A percentile compares a stretch with the other conserved stretches of the same genome.
phyloP scores from a whole-genome alignment of 768 basidiomycete genomes.

The Hydnum rufescens region DNA sequence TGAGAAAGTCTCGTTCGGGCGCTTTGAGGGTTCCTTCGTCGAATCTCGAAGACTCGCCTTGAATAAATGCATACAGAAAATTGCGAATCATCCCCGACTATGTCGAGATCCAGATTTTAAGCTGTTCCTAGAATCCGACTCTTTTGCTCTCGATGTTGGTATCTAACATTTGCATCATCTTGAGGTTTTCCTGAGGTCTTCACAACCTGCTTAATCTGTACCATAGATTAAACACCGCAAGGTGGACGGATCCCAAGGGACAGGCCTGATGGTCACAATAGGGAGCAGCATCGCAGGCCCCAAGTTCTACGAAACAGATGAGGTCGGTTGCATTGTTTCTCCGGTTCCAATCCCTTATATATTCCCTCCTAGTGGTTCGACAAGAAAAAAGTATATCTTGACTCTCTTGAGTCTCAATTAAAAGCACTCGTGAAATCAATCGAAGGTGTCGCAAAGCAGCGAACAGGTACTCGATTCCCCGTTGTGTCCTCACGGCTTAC shows the following conservation, averaged over 20 bases:
- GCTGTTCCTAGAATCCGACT: constrained; percentile 85
- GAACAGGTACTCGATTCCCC: constrained; percentile 34
- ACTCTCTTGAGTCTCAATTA: constrained; percentile 77
- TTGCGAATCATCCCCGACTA: constrained; percentile 77
- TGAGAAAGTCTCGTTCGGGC: constrained; percentile 82
- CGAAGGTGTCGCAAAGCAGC: constrained; percentile 65
- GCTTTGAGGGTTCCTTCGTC: constrained; percentile 85
- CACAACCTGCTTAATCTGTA: not conserved
- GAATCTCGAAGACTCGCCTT: constrained; percentile 66
- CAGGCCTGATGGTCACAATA: constrained; percentile 69
- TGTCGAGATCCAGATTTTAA: constrained; percentile 74
- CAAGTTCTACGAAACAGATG: constrained; percentile 75
- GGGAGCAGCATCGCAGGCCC: constrained; percentile 63
- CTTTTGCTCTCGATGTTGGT: constrained; percentile 73
- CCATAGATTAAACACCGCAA: constrained; percentile 72
- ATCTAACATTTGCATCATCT: not conserved
- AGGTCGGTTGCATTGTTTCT: constrained; percentile 25
- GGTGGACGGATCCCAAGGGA: constrained; percentile 50
- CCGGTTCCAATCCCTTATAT: not conserved
- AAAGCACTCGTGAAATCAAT: constrained; percentile 74
- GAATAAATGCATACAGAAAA: constrained; percentile 84
- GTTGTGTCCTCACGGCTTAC: not conserved
- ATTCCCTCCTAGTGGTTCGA: constrained; percentile 69
- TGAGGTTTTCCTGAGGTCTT: not conserved
- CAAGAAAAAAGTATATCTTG: constrained; percentile 62